A percentile compares a stretch with the other conserved stretches of the same genome.
Conservation (phyloP, 179 eudicot species). For the Silene coronaria region DNA sequence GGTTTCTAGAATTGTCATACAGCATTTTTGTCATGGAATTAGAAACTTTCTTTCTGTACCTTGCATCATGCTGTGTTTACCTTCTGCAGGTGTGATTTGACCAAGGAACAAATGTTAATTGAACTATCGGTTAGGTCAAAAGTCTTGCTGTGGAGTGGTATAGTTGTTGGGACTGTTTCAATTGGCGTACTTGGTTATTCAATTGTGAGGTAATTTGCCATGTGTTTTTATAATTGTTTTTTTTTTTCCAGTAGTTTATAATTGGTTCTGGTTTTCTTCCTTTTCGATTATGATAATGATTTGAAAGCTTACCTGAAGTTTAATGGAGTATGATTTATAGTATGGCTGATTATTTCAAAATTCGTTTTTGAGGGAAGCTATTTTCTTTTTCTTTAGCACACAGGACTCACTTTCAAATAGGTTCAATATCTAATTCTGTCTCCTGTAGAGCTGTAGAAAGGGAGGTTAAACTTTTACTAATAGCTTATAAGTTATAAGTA, state of each 20-base stretch:
- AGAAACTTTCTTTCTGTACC: not conserved
- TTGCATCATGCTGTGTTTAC: not conserved
- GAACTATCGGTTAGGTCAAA: conserved; percentile 58
- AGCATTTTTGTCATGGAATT: not conserved
- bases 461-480: not conserved
- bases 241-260: not conserved
- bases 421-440: not conserved
- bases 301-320: not conserved
- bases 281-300: not conserved
- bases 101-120: conserved; percentile 65
- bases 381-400: too few species aligned
- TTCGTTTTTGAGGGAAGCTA: too few species aligned
- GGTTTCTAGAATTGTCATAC: not conserved
- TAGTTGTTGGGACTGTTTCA: conserved; percentile 59
- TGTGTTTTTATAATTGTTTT: not conserved
- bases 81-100: conserved; percentile 61
- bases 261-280: not conserved
- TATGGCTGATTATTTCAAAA: too few species aligned
- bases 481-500: too few species aligned
- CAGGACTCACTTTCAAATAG: too few species aligned
- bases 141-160: conserved; percentile 62
- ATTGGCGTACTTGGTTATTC: conserved; percentile 68
- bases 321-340: not conserved
- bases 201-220: conserved; percentile 49
- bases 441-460: not conserved